Conservation (phyloP, 805 yeast species). For the Metschnikowia koreensis region DNA sequence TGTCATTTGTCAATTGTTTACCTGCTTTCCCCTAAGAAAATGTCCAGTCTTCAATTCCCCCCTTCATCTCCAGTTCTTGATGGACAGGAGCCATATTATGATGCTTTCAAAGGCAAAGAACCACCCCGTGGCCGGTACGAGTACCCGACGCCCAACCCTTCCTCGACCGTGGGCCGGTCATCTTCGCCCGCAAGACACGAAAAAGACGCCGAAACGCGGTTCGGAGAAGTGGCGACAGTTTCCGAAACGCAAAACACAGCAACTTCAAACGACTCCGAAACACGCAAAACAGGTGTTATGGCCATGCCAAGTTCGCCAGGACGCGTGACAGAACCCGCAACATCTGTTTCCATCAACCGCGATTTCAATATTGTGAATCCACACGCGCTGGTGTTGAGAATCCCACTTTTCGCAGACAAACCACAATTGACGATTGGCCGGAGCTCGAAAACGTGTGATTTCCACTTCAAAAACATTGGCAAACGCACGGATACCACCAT, state of each 20-base stretch:
- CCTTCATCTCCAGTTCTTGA: slow-evolving; percentile 50
- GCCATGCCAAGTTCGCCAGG: neutral
- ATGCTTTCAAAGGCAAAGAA: slow-evolving; percentile 12
- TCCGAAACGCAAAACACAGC: neutral
- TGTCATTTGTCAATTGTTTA: neutral
- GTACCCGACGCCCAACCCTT: slow-evolving; percentile 75
- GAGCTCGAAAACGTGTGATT: slow-evolving; percentile 60
- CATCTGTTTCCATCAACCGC: slow-evolving; percentile 24
- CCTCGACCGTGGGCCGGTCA: slow-evolving; percentile 44
- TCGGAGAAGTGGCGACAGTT: neutral
- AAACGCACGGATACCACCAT: slow-evolving; percentile 52
- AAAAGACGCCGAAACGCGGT: slow-evolving; percentile 4
- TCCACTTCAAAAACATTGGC: slow-evolving; percentile 29
- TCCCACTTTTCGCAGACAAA: slow-evolving; percentile 42
- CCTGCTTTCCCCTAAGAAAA: neutral
- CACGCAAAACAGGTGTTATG: neutral
- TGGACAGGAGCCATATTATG: slow-evolving; percentile 12
- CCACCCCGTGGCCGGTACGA: slow-evolving; percentile 24
- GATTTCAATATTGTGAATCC: slow-evolving; percentile 39
- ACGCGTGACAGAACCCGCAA: neutral
- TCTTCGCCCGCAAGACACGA: slow-evolving; percentile 36
- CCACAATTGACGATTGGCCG: slow-evolving; percentile 56
- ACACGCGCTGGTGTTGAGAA: slow-evolving; percentile 28
- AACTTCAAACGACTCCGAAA: neutral
- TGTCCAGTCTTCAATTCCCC: slow-evolving; percentile 41